Evolutionary conservation across 2,329 filamentous ascomycete species (phyloP), one percentile per base, ranked within the genome.

Genomic region (Xylariaceae sp.): DNA sequence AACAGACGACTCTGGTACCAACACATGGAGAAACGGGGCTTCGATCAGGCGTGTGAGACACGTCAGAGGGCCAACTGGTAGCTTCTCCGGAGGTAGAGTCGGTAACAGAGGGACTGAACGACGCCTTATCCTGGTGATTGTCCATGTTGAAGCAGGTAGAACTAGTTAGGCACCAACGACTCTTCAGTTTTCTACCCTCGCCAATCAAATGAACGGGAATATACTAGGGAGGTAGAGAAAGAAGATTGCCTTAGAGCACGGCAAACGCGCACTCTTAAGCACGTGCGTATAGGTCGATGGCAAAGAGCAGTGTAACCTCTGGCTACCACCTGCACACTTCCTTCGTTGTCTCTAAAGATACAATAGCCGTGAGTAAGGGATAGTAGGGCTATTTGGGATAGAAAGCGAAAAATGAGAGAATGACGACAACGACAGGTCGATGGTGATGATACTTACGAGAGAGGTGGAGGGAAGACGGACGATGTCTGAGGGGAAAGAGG

Each of bases 231-330:
- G 65, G 62, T 58, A 41, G n/a, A 10, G 23, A 35, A 51, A 51
- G 15, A 13, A n/a, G 3, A 15, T 4, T 15, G 7, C 34, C 34
- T 34, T 34, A 51, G 49, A 61, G 62, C 49, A 63, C 59, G 68
- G 66, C 72, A 74, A 73, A 73, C 70, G 68, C 67, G 62, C 44
- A 49, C 58, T 56, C 61, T 60, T 66, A 65, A 63, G 53, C 60
- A 61, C 63, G 63, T 59, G 65, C 64, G 68, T 65, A 68, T 30
- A 30, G 23, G 23, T 30, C 5, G 23, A 30, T 30, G 23, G 23
- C 23, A 30, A 37, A 37, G 53, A 49, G 45, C 15, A 44, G 52
- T 53, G 44, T 18, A 34, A 51, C 49, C 18, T 5, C 18, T 35
- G 34, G 3, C 13, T 34, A 3, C 9, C 8, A 23, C 13, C 15